Conservation (phyloP, 2,329 filamentous ascomycete species). For the Whalleya microplaca region DNA sequence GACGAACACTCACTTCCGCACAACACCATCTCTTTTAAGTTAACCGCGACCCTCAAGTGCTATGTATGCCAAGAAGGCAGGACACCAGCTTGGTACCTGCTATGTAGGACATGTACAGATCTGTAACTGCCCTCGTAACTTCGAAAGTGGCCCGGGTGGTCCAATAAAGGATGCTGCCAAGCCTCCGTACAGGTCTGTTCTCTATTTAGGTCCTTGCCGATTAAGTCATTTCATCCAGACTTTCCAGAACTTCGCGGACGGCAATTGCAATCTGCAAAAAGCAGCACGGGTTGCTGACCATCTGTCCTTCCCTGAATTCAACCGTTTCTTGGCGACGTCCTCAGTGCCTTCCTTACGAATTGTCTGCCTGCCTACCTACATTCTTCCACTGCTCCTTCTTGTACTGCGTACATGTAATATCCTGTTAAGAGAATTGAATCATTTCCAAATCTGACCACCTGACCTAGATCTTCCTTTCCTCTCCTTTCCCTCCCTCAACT, state of each 20-base stretch:
- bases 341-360: background rate
- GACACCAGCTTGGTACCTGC: too few relatives aligned
- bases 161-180: background rate
- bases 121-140: background rate
- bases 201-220: conserved; percentile 10
- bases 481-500: too few relatives aligned
- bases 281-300: conserved; percentile 3
- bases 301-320: conserved; percentile 19
- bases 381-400: conserved; percentile 1
- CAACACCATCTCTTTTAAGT: too few relatives aligned
- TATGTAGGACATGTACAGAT: too few relatives aligned
- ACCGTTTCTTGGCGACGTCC: conserved; percentile 3
- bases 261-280: conserved; percentile 11
- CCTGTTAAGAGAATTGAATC: too few relatives aligned
- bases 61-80: too few relatives aligned
- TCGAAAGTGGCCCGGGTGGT: background rate
- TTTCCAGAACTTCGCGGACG: too few relatives aligned
- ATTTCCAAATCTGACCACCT: too few relatives aligned
- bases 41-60: too few relatives aligned
- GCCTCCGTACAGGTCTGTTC: background rate
- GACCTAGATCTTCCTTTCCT: too few relatives aligned
- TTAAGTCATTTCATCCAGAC: conserved; percentile 21
- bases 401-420: too few relatives aligned
- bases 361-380: background rate
- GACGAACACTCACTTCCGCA: too few relatives aligned